Conservation (phyloP, 2,329 filamentous ascomycete genomes). For the Cladophialophora psammophila region DNA sequence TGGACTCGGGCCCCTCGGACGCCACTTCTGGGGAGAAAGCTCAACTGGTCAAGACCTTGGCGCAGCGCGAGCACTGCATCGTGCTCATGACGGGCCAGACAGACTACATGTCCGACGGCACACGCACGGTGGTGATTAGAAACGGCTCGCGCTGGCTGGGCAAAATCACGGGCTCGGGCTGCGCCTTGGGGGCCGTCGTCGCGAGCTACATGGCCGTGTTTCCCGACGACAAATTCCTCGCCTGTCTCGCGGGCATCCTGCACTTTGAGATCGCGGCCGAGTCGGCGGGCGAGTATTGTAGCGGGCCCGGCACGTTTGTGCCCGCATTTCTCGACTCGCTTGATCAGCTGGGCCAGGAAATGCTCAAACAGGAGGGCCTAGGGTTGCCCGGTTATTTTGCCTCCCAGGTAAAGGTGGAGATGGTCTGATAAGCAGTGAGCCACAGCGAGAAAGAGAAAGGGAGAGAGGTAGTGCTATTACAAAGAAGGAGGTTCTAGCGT, state of each 20-base stretch:
- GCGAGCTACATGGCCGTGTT: constrained; percentile 75
- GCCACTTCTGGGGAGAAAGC: constrained; percentile 64
- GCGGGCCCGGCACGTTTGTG: constrained; percentile 85
- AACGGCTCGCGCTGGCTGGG: constrained; percentile 74
- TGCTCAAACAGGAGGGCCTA: constrained; percentile 46
- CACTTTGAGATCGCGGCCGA: constrained; percentile 82
- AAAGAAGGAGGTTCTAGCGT: too few species aligned
- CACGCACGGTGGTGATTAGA: constrained; percentile 68
- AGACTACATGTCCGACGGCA: constrained; percentile 80
- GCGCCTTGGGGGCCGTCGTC: constrained; percentile 81
- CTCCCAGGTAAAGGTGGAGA: neutral
- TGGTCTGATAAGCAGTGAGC: neutral
- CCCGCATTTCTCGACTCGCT: constrained; percentile 82
- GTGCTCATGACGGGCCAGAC: constrained; percentile 82
- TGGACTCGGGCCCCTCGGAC: constrained; percentile 74
- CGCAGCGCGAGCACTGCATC: constrained; percentile 71
- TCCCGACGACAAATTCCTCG: constrained; percentile 70
- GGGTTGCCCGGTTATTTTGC: neutral
- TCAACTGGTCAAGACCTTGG: constrained; percentile 69
- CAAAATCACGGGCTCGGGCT: constrained; percentile 71
- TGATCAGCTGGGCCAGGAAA: constrained; percentile 57
- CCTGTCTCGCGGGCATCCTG: constrained; percentile 74
- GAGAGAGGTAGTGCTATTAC: neutral
- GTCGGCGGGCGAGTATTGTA: constrained; percentile 65
- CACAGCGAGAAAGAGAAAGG: neutral